Conservation (phyloP, 495 filamentous ascomycete genomes). For the Cudoniella acicularis region DNA sequence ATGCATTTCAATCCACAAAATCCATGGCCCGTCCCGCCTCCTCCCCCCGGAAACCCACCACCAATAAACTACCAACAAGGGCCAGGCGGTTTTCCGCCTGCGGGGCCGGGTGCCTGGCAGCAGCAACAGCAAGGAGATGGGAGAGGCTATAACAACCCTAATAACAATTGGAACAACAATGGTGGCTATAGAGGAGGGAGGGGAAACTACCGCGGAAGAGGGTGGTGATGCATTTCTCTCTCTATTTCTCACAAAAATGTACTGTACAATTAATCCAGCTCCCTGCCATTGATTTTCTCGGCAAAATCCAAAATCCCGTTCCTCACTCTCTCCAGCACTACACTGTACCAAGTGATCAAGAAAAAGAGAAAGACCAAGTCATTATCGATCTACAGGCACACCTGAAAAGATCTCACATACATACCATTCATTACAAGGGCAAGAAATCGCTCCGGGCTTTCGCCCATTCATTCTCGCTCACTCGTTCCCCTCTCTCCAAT, state of each 20-base stretch:
- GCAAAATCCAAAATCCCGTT: too few species aligned
- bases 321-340: too few species aligned
- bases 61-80: neutral
- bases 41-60: conserved; percentile 16
- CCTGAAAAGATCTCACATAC: too few species aligned
- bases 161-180: conserved; percentile 18
- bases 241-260: neutral
- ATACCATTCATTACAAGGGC: too few species aligned
- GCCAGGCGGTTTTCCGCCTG: neutral
- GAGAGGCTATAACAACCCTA: conserved; percentile 18
- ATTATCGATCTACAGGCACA: too few species aligned
- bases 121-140: conserved; percentile 19
- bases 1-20: conserved; percentile 5
- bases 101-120: neutral
- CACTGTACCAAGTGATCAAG: too few species aligned
- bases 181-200: conserved; percentile 6
- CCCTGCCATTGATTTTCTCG: too few species aligned
- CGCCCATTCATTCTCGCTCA: too few species aligned
- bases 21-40: neutral
- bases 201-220: conserved; percentile 23
- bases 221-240: conserved; percentile 11
- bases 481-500: too few species aligned
- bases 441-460: too few species aligned
- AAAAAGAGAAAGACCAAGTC: too few species aligned
- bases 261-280: neutral